A percentile compares a stretch with the other conserved stretches of the same genome.
Conservation (phyloP, 192 early-diverging fungal genomes). For the Chytriomyces confervae region DNA sequence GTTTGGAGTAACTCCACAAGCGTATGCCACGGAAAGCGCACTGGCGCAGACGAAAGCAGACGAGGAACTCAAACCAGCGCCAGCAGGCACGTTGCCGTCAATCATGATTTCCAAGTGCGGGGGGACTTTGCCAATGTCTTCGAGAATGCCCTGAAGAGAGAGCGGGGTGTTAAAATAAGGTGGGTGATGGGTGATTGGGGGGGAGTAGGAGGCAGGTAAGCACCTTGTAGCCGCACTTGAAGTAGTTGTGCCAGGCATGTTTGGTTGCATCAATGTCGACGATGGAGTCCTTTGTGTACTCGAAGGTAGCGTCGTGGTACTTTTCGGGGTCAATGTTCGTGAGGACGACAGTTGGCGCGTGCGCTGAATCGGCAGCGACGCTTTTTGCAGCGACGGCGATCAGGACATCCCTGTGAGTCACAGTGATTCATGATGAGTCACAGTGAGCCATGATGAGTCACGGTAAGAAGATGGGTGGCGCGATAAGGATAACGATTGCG, state of each 20-base stretch:
- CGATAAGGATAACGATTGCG: conserved; percentile 35
- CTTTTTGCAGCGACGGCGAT: conserved; percentile 34
- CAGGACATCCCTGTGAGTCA: conserved; percentile 25
- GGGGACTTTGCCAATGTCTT: conserved; percentile 13
- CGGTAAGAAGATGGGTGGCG: no score
- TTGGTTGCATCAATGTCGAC: conserved; percentile 73
- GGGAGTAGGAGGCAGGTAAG: no score
- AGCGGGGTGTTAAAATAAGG: no score
- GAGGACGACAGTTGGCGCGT: conserved; percentile 50
- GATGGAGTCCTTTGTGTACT: conserved; percentile 46
- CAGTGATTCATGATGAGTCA: neutral
- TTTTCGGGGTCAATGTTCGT: conserved; percentile 60
- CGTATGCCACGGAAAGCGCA: conserved; percentile 68
- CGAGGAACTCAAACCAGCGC: conserved; percentile 84
- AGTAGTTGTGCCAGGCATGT: conserved; percentile 91
- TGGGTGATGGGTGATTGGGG: no score
- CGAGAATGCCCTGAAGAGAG: conserved; percentile 18
- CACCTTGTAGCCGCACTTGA: conserved; percentile 87
- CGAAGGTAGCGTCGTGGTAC: conserved; percentile 58
- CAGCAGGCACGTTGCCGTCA: conserved; percentile 79
- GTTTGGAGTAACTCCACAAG: conserved; percentile 52
- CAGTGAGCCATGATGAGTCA: neutral
- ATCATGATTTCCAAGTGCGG: conserved; percentile 74
- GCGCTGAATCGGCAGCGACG: no score
- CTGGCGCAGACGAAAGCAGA: conserved; percentile 84